phyloP scores from a whole-genome alignment of 306 rosid genomes.

The Gastrolobium villosum region DNA sequence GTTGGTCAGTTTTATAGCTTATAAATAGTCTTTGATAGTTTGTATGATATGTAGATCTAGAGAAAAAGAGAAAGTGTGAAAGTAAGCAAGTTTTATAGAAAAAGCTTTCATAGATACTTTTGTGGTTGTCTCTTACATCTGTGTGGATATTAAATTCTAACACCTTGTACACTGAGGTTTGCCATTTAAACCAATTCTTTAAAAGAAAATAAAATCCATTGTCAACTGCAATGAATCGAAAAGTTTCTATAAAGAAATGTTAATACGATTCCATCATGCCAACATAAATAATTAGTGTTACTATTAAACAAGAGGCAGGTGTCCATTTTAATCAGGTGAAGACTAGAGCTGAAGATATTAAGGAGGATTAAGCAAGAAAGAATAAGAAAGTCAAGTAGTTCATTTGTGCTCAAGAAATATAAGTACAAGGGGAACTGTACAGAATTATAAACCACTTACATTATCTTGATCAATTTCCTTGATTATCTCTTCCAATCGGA shows the following conservation, averaged over 20 bases:
- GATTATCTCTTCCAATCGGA: constrained; percentile 87
- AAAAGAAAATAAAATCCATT: not conserved
- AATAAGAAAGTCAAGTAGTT: constrained; percentile 1
- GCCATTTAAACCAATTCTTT: constrained; percentile 1
- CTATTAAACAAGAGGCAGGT: not conserved
- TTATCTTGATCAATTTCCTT: constrained; percentile 90
- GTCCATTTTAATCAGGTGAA: not conserved
- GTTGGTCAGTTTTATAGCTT: too few species aligned
- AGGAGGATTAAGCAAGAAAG: constrained; percentile 21
- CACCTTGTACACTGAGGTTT: too few species aligned
- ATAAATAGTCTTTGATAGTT: too few species aligned
- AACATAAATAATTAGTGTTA: not conserved
- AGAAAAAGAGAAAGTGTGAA: too few species aligned
- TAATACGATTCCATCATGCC: constrained; percentile 23
- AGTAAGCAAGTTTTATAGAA: too few species aligned
- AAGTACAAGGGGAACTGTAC: not conserved
- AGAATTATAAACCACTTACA: constrained; percentile 64
- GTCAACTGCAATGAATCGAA: constrained; percentile 24
- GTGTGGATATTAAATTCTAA: too few species aligned
- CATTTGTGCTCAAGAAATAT: not conserved
- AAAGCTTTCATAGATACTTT: too few species aligned
- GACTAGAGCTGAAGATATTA: not conserved
- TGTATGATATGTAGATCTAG: too few species aligned
- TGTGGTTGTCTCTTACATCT: too few species aligned
- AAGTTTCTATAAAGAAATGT: constrained; percentile 23